Conservation (phyloP, 257 asterid genomes). For the Cruciata laevipes region DNA sequence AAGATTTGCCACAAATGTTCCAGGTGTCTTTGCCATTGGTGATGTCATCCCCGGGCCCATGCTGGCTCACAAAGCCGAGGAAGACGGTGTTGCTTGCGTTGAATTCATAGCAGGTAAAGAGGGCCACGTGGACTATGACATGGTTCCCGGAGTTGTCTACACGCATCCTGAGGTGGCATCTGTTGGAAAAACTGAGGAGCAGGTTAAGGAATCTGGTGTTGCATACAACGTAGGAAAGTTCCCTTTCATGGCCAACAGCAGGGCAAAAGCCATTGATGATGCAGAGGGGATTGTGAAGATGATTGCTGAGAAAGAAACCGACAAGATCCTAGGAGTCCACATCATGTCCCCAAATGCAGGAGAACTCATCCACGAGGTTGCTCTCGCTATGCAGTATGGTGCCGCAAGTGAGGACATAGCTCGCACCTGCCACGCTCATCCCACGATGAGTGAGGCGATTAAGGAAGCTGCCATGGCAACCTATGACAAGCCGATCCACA, state of each 20-base stretch:
- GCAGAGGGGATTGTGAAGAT: slow-evolving; percentile 93
- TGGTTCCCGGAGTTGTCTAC: slow-evolving; percentile 96
- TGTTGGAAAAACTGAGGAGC: slow-evolving; percentile 97
- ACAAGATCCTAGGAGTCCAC: slow-evolving; percentile 88
- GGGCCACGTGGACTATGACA: slow-evolving; percentile 89
- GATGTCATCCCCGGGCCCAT: slow-evolving; percentile 97
- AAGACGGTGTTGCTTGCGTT: slow-evolving; percentile 94
- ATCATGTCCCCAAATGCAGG: slow-evolving; percentile 97
- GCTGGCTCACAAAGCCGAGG: slow-evolving; percentile 99
- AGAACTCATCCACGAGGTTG: slow-evolving; percentile 98
- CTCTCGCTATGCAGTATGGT: slow-evolving; percentile 82
- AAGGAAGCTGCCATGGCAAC: slow-evolving; percentile 99
- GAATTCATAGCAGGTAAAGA: slow-evolving; percentile 86
- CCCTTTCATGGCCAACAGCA: slow-evolving; percentile 87
- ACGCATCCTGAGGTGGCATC: slow-evolving; percentile 96
- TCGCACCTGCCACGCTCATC: slow-evolving; percentile 97
- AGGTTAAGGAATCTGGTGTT: slow-evolving; percentile 75
- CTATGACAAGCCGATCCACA: slow-evolving; percentile 94
- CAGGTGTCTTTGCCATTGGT: slow-evolving; percentile 80
- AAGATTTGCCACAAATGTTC: slow-evolving; percentile 57
- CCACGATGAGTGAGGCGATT: slow-evolving; percentile 96
- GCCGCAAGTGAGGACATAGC: slow-evolving; percentile 99
- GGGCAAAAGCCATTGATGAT: slow-evolving; percentile 97
- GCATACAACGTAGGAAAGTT: slow-evolving; percentile 83
- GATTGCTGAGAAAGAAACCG: slow-evolving; percentile 85